Evolutionary conservation across 2,329 filamentous ascomycete species (phyloP).

Genomic region (Zopfia rhizophila): DNA sequence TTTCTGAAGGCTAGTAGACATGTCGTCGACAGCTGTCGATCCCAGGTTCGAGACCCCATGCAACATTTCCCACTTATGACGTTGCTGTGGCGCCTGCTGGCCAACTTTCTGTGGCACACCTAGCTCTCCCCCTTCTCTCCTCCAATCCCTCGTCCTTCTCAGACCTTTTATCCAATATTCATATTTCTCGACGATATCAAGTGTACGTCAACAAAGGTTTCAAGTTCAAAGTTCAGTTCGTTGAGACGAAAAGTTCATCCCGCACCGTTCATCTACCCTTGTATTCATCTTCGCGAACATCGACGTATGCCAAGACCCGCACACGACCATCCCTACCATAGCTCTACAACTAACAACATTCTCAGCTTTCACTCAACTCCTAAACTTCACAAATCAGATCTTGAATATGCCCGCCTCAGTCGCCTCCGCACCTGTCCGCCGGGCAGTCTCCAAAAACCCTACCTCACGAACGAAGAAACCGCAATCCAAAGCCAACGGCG

Average conservation of each 20-base stretch:
- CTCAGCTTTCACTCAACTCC: not conserved
- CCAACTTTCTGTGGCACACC: constrained; percentile 37
- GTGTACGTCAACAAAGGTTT: no score
- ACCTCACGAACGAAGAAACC: constrained; percentile 46
- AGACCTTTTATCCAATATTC: not conserved
- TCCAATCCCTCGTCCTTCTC: not conserved
- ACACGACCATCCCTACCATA: constrained; percentile 29
- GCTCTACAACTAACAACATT: not conserved
- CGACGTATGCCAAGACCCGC: constrained; percentile 27
- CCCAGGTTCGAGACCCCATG: no score
- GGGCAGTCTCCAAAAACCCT: constrained; percentile 40
- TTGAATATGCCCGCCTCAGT: constrained; percentile 46
- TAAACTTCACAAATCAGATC: constrained; percentile 2
- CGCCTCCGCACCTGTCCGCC: constrained; percentile 45
- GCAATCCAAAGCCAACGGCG: constrained; percentile 37
- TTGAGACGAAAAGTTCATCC: not conserved
- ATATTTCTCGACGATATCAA: not conserved
- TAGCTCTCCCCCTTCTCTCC: constrained; percentile 4
- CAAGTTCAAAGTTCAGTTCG: no score
- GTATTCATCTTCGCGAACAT: constrained; percentile 1
- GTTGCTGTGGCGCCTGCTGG: constrained; percentile 45
- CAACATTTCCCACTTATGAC: no score
- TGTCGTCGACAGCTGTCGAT: no score
- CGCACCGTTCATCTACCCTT: not conserved
- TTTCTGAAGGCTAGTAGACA: no score